Evolutionary conservation across 257 asterid species (phyloP).

Genomic region (Solanum raphanifolium): DNA sequence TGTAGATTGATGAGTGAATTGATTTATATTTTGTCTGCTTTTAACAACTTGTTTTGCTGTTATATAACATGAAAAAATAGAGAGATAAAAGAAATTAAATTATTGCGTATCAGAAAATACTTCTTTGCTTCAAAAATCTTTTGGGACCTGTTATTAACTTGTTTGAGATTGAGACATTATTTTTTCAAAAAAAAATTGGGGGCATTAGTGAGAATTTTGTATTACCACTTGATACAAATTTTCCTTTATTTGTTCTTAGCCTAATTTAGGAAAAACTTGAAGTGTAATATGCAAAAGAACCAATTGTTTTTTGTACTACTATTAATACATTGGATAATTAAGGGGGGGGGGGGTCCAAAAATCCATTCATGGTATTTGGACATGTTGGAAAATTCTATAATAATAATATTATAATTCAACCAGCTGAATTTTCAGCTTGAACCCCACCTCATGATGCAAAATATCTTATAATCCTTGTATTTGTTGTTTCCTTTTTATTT

Average conservation of each 20-base stretch:
- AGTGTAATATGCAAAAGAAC: neutral
- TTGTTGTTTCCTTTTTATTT: neutral
- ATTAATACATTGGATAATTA: neutral
- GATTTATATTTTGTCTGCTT: neutral
- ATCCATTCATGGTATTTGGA: neutral
- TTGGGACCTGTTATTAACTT: neutral
- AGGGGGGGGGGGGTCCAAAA: no score
- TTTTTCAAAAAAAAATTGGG: neutral
- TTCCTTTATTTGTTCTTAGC: neutral
- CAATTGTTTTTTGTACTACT: neutral
- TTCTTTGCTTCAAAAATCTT: neutral
- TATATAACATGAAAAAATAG: neutral
- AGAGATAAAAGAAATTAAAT: neutral
- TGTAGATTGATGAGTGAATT: neutral
- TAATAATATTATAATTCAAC: neutral
- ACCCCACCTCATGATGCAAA: neutral
- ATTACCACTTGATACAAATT: neutral
- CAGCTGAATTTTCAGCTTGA: neutral
- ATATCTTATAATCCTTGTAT: neutral
- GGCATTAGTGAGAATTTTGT: neutral
- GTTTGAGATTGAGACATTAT: neutral
- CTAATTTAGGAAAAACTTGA: neutral
- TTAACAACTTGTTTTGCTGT: neutral
- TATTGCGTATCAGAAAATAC: neutral
- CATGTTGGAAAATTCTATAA: neutral